Base-by-base conservation (phyloP, 148 eudicot species). In the Rhododendron molle region DNA sequence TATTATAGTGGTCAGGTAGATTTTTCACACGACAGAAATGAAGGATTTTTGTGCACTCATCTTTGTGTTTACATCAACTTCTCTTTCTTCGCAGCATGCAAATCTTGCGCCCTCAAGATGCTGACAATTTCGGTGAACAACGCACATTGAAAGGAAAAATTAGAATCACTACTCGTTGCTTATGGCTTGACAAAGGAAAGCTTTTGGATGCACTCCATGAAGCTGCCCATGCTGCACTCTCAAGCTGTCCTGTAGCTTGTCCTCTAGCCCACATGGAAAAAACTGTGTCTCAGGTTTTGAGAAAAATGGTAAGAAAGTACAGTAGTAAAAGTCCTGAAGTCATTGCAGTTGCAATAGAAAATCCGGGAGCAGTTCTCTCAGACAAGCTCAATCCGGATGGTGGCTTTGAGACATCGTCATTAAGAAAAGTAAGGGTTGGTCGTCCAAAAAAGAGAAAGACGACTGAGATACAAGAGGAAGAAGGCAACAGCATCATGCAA, bases 161-260 rank as follows among this genome's bases (percentile, higher is more conserved):
- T 88, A 94, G 96, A 93, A 93, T 97, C 73, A 97, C 99, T 30
- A 97, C 99, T 46, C 98, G 98, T 26, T 97, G 99, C 92, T 91
- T 97, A 89, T 97, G 99, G 99, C 93, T 97, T 65, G 99, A 97
- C 83, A 95, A 95, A 87, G 99, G 99, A 76, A 97, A 95, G 90
- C 98, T 97, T 88, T 87, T 95, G 88, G 99, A 97, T 89, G 99
- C 99, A 58, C 94, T 97, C 67, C 93, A 94, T 90, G 94, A 93
- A 92, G 98, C 98, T 85, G 98, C 99, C 71, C 98, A 95, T 85
- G 98, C 98, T 83, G 89, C 96, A 32, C 86, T 97, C 50, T 94
- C 98, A 36, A 95, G 98, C 88, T 97, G 98, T 81, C 96, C 99
- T 58, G 85, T 95, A 73, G 94, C 87, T 83, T 92, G 95, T 85